phyloP scores from a whole-genome alignment of 768 basidiomycete species.

The Hypholoma sublateritium region DNA sequence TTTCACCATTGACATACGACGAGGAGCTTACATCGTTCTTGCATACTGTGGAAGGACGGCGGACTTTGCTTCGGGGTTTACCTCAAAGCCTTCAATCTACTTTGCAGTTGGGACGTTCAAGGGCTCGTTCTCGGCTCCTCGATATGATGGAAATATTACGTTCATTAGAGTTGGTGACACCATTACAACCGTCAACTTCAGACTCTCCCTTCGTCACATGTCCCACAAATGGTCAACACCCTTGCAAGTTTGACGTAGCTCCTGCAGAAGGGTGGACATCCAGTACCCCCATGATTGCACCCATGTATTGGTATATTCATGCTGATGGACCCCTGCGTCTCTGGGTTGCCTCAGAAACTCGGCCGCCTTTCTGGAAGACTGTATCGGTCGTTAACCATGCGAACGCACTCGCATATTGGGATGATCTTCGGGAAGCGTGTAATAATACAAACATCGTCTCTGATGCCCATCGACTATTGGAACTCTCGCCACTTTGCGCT shows the following conservation, averaged over 20 bases:
- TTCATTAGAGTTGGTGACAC: slow-evolving; percentile 56
- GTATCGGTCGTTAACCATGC: slow-evolving; percentile 37
- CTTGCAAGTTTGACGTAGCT: slow-evolving; percentile 45
- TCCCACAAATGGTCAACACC: slow-evolving; percentile 38
- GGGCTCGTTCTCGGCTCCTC: slow-evolving; percentile 57
- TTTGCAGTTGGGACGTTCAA: slow-evolving; percentile 59
- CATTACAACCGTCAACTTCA: slow-evolving; percentile 48
- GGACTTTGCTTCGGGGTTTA: slow-evolving; percentile 52
- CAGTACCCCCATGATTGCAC: slow-evolving; percentile 45
- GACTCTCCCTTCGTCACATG: slow-evolving; percentile 46
- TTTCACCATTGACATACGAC: slow-evolving; percentile 55
- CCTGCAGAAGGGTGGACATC: slow-evolving; percentile 43
- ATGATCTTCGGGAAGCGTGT: slow-evolving; percentile 48
- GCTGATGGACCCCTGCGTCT: slow-evolving; percentile 54
- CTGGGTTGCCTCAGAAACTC: slow-evolving; percentile 53
- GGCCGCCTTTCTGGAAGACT: slow-evolving; percentile 56
- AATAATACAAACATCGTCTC: slow-evolving; percentile 29
- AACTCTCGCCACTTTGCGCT: slow-evolving; percentile 15
- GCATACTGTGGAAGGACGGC: slow-evolving; percentile 43
- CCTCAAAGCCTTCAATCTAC: slow-evolving; percentile 47
- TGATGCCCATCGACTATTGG: slow-evolving; percentile 3
- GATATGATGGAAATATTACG: slow-evolving; percentile 62
- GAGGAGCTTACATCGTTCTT: slow-evolving; percentile 59
- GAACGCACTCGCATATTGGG: slow-evolving; percentile 57
- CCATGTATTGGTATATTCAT: slow-evolving; percentile 66